Percentiles rank a stretch among this genome's conserved stretches.
Evolutionary conservation across 2,329 filamentous ascomycete species (phyloP).

Genomic region (Penicillium nordicum): DNA sequence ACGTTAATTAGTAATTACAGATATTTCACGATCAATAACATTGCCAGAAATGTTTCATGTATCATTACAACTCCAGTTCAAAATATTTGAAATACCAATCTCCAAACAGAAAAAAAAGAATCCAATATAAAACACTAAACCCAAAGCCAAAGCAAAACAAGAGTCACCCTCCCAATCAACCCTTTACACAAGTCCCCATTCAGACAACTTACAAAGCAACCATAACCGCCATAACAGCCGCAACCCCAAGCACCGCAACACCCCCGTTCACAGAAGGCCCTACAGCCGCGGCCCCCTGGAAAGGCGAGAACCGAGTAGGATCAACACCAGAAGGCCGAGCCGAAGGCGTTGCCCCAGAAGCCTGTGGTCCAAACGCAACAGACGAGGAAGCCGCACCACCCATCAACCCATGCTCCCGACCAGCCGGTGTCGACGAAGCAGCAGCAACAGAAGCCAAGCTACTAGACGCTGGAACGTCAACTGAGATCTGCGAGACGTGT

Average conservation of each 20-base stretch:
- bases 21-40: background rate
- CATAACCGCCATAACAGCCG: constrained; percentile 24
- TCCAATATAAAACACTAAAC: background rate
- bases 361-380: constrained; percentile 9
- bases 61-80: constrained; percentile 15
- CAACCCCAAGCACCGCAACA: constrained; percentile 17
- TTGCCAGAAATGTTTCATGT: constrained; percentile 11
- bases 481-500: constrained; percentile 22
- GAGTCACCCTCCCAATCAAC: background rate
- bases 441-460: constrained; percentile 7
- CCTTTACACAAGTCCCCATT: too few species aligned
- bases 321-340: constrained; percentile 16
- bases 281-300: constrained; percentile 18
- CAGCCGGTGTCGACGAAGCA: constrained; percentile 5
- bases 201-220: constrained; percentile 15
- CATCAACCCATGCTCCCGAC: constrained; percentile 6
- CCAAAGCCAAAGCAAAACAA: constrained; percentile 1
- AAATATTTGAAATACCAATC: background rate
- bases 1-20: background rate
- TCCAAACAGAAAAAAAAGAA: background rate
- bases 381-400: constrained; percentile 13
- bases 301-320: constrained; percentile 14
- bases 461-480: constrained; percentile 16
- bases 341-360: constrained; percentile 16
- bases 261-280: constrained; percentile 8